phyloP scores from a whole-genome alignment of 1,284 basidiomycete species.

The Mycosarcoma maydis region DNA sequence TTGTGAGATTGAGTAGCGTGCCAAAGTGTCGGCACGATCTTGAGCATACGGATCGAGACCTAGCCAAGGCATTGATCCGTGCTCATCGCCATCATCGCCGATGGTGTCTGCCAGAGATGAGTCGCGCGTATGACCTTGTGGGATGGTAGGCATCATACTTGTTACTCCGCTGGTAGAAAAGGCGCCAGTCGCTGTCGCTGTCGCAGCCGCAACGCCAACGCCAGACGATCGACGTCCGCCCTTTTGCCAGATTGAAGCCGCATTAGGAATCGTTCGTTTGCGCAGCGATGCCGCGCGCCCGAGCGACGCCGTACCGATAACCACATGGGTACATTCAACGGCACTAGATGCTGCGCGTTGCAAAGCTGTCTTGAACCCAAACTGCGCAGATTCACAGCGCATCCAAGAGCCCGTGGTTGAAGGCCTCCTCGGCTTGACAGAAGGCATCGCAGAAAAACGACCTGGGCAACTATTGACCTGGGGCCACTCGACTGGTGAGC shows the following conservation, averaged over 20 bases:
- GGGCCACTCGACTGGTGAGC: too few species aligned
- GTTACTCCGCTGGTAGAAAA: constrained; percentile 8
- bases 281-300: constrained; percentile 11
- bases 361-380: not conserved
- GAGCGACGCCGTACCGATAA: constrained; percentile 10
- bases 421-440: constrained; percentile 6
- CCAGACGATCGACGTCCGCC: constrained; percentile 33
- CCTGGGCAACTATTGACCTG: not conserved
- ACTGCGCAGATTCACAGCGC: constrained; percentile 16
- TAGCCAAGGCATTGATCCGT: constrained; percentile 2
- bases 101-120: constrained; percentile 10
- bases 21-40: not conserved
- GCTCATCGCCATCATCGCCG: not conserved
- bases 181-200: not conserved
- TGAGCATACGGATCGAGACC: constrained; percentile 21
- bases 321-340: too few species aligned
- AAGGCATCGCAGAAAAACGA: constrained; percentile 10
- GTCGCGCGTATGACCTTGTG: constrained; percentile 31
- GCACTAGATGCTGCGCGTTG: too few species aligned
- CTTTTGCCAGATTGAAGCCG: constrained; percentile 26
- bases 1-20: constrained; percentile 3
- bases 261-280: constrained; percentile 1
- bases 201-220: not conserved
- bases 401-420: constrained; percentile 14
- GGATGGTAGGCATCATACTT: constrained; percentile 33